Percentiles rank a stretch among this genome's conserved stretches.
Evolutionary conservation across 345 rosid genomes (phyloP).

Genomic region (Noccaea bulbosa): DNA sequence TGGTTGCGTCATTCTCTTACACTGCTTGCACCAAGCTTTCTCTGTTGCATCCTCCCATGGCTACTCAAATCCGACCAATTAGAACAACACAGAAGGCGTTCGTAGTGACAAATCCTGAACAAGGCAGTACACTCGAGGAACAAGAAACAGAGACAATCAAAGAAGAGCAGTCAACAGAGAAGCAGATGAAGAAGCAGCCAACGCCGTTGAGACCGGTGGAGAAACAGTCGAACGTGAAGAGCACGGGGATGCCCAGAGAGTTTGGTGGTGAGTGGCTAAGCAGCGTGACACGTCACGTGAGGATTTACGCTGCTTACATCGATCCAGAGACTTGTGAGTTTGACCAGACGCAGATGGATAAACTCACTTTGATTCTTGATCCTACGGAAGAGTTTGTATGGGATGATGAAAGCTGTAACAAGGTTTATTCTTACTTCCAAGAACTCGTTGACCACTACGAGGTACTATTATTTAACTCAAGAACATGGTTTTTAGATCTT

Average conservation of each 20-base stretch:
- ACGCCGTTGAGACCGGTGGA: constrained; percentile 81
- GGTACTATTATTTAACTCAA: constrained; percentile 43
- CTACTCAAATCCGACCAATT: constrained; percentile 31
- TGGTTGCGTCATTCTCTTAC: constrained; percentile 45
- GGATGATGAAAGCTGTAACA: constrained; percentile 69
- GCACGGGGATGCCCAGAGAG: constrained; percentile 69
- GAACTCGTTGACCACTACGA: constrained; percentile 98
- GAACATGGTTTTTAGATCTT: no score
- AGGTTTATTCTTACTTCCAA: constrained; percentile 79
- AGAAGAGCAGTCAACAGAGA: constrained; percentile 39
- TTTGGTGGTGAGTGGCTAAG: constrained; percentile 84
- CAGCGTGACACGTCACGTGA: constrained; percentile 68
- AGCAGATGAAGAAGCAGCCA: constrained; percentile 45
- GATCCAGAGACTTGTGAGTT: constrained; percentile 74
- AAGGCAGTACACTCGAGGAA: constrained; percentile 27
- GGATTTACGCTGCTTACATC: constrained; percentile 79
- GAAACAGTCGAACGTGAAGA: constrained; percentile 72
- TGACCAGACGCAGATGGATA: constrained; percentile 83
- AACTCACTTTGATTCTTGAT: constrained; percentile 87
- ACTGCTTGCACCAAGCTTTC: constrained; percentile 38
- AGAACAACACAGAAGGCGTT: constrained; percentile 34
- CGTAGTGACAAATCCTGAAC: constrained; percentile 35
- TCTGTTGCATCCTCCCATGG: constrained; percentile 32
- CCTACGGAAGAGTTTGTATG: constrained; percentile 84
- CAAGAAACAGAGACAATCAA: constrained; percentile 29